Conservation (phyloP, 164 flowering plant species). For the Houttuynia cordata region DNA sequence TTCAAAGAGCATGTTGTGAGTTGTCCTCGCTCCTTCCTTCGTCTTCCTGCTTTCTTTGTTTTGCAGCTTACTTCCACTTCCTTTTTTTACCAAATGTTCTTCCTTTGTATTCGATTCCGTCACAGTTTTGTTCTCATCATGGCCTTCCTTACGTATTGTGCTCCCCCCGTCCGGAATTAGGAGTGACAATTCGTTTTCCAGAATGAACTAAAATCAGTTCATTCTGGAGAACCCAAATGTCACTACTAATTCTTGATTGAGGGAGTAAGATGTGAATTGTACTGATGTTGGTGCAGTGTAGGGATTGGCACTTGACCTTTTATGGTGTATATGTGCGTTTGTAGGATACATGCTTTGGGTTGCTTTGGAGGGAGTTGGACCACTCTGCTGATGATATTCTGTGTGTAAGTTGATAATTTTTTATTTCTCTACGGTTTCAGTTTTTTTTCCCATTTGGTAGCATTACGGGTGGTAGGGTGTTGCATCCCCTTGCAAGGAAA, state of each 20-base stretch:
- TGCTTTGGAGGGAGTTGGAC: slow-evolving; percentile 67
- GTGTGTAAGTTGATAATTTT: slow-evolving; percentile 20
- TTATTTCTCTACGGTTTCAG: neutral
- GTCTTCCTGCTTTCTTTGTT: too few species aligned
- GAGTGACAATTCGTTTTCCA: too few species aligned
- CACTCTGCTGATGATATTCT: slow-evolving; percentile 46
- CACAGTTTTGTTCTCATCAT: too few species aligned
- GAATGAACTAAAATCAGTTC: too few species aligned
- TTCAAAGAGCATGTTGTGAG: slow-evolving; percentile 87
- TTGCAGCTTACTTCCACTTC: neutral
- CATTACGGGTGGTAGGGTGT: too few species aligned
- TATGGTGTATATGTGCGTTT: neutral
- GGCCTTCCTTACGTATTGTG: too few species aligned
- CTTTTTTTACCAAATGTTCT: neutral
- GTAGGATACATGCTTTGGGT: slow-evolving; percentile 75
- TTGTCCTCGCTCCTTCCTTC: neutral
- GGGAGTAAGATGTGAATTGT: too few species aligned
- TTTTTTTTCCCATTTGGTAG: too few species aligned
- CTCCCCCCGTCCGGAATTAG: too few species aligned
- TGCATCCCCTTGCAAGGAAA: too few species aligned
- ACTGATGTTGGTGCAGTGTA: neutral
- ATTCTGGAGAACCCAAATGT: too few species aligned
- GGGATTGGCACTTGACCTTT: neutral
- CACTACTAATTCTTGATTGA: too few species aligned
- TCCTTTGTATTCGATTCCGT: neutral